These are phyloP conservation scores for Rubia tinctorum DNA, from an alignment of 305 asterid species.

Conservation along the genomic window DNA sequence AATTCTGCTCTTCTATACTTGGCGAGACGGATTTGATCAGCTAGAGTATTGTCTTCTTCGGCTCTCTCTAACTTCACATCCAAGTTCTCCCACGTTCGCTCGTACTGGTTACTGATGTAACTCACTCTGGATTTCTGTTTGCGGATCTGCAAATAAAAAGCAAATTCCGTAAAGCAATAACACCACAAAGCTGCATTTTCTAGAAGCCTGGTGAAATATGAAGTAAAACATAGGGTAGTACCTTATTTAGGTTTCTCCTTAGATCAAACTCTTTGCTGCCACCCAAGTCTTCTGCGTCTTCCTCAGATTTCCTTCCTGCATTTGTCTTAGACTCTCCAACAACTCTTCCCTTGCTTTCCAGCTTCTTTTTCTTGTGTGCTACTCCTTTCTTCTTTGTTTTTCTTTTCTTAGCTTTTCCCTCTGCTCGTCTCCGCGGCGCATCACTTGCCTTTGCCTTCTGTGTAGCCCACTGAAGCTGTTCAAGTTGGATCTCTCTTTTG, in stretches of 20 bases:
- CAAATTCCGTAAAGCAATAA: conserved; percentile 1
- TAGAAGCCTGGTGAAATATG: not conserved
- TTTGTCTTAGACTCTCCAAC: conserved; percentile 34
- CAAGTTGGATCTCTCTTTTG: conserved; percentile 47
- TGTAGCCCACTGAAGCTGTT: conserved; percentile 38
- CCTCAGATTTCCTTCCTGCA: conserved; percentile 51
- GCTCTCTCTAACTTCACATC: conserved; percentile 40
- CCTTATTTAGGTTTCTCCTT: conserved; percentile 80
- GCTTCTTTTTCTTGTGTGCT: conserved; percentile 51
- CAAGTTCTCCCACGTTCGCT: conserved; percentile 63
- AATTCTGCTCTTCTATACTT: conserved; percentile 50
- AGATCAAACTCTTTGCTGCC: conserved; percentile 57
- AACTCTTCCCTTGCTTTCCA: conserved; percentile 39
- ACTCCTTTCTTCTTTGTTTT: conserved; percentile 47
- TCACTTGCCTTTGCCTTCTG: conserved; percentile 53
- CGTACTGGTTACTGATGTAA: conserved; percentile 39
- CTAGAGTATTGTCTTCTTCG: conserved; percentile 47
- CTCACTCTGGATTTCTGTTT: conserved; percentile 47
- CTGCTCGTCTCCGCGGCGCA: conserved; percentile 41
- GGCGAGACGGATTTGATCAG: conserved; percentile 82
- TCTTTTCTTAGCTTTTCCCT: conserved; percentile 52
- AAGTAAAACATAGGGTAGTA: too few relatives aligned
- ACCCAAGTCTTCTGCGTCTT: conserved; percentile 59
- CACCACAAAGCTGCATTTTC: not conserved
- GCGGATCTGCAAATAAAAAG: conserved; percentile 49